Evolutionary conservation across 2,329 filamentous ascomycete species (phyloP).

Genomic region (Ophiostoma piceae): DNA sequence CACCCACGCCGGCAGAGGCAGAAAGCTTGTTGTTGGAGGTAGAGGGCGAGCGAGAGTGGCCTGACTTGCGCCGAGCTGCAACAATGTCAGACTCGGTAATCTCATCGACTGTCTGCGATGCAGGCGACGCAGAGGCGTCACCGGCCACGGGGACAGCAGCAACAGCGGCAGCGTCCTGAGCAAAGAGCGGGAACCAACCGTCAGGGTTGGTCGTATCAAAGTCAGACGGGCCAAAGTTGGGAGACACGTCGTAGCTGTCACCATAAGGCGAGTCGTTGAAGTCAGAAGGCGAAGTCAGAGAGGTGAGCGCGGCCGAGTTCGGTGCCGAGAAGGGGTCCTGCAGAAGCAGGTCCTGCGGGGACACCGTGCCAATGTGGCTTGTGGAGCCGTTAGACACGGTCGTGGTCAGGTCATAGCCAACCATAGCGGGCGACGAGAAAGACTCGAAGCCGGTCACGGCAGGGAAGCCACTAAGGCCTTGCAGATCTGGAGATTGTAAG

Average conservation of each 20-base stretch:
- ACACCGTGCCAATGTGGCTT: slow-evolving; percentile 65
- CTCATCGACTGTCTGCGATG: slow-evolving; percentile 47
- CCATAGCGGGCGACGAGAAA: slow-evolving; percentile 51
- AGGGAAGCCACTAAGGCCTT: slow-evolving; percentile 53
- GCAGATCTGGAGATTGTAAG: slow-evolving; percentile 47
- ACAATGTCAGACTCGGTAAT: slow-evolving; percentile 38
- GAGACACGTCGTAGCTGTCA: slow-evolving; percentile 71
- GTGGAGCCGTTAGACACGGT: slow-evolving; percentile 43
- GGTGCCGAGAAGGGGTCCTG: slow-evolving; percentile 70
- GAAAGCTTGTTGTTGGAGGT: slow-evolving; percentile 57
- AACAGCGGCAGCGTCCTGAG: slow-evolving; percentile 39
- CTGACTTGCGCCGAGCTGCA: slow-evolving; percentile 42
- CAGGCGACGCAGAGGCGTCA: slow-evolving; percentile 40
- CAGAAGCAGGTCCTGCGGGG: slow-evolving; percentile 73
- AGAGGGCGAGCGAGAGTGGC: slow-evolving; percentile 38
- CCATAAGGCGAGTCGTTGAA: slow-evolving; percentile 72
- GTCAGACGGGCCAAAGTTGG: slow-evolving; percentile 62
- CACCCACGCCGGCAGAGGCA: slow-evolving; percentile 61
- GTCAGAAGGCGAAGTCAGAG: slow-evolving; percentile 77
- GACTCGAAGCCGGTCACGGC: slow-evolving; percentile 46
- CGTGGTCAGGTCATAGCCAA: slow-evolving; percentile 47
- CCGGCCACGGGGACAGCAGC: slow-evolving; percentile 19
- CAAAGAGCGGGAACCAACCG: slow-evolving; percentile 70
- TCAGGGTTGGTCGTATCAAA: slow-evolving; percentile 48
- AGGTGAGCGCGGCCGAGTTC: slow-evolving; percentile 74